Percentiles rank a stretch among this genome's conserved stretches.
phyloP scores from a whole-genome alignment of 345 rosid species.

The Salix purpurea region DNA sequence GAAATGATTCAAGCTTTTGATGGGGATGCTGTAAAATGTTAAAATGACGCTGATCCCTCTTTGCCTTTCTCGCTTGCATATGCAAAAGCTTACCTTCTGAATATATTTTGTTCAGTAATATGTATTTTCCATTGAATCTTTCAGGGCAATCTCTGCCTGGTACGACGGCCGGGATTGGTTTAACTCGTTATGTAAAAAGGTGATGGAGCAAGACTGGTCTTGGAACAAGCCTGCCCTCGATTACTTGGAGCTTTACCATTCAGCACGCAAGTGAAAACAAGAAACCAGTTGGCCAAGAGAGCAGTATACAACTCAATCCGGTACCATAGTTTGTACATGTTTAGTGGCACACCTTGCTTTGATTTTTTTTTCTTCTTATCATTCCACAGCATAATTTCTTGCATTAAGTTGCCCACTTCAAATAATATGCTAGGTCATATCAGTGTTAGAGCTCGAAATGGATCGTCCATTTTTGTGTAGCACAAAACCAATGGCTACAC shows the following conservation, averaged over 20 bases:
- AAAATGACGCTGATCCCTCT: background rate
- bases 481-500: slow-evolving; percentile 7
- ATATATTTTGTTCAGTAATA: background rate
- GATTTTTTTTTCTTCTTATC: background rate
- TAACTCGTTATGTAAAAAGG: slow-evolving; percentile 59
- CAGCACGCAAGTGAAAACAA: slow-evolving; percentile 55
- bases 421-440: slow-evolving; percentile 13
- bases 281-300: background rate
- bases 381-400: background rate
- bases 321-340: slow-evolving; percentile 32
- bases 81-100: background rate
- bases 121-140: background rate
- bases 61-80: background rate
- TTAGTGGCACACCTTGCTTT: background rate
- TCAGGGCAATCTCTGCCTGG: slow-evolving; percentile 84
- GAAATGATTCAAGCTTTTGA: background rate
- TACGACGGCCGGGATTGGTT: slow-evolving; percentile 76
- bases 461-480: slow-evolving; percentile 25
- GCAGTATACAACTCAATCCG: slow-evolving; percentile 5
- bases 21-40: background rate
- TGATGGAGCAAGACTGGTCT: slow-evolving; percentile 99
- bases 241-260: slow-evolving; percentile 89
- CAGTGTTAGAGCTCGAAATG: background rate
- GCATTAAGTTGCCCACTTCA: background rate
- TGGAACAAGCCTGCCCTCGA: slow-evolving; percentile 98